Percentiles rank a stretch among this genome's conserved stretches.
Conservation (phyloP, 2,329 filamentous ascomycete species). For the Aspergillus floridensis region DNA sequence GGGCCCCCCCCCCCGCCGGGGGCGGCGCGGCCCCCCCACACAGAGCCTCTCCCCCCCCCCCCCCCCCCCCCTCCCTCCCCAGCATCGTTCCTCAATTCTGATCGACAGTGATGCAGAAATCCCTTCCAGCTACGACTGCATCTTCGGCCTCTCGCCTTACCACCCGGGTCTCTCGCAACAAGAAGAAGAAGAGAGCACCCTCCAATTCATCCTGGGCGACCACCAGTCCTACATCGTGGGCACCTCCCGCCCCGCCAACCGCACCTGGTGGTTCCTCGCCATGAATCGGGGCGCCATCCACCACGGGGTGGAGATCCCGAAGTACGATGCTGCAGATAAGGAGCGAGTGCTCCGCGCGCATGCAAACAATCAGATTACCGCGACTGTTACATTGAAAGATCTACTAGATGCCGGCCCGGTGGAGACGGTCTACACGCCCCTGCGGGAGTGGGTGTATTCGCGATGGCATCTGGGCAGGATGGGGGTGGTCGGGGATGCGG, state of each 20-base stretch:
- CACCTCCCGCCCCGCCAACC: constrained; percentile 18
- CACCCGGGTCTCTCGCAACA: constrained; percentile 8
- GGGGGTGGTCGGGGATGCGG: constrained; percentile 33
- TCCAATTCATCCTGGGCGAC: constrained; percentile 18
- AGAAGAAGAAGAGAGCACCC: not conserved
- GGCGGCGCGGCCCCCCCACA: too few species aligned
- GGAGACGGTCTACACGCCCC: constrained; percentile 10
- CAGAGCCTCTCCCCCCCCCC: too few species aligned
- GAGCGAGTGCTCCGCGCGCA: constrained; percentile 15
- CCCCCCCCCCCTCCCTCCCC: too few species aligned
- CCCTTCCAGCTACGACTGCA: not conserved
- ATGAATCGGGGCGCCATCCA: constrained; percentile 17
- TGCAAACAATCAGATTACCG: constrained; percentile 17
- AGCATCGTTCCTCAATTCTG: not conserved
- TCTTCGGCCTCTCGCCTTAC: constrained; percentile 6
- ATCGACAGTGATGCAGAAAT: not conserved
- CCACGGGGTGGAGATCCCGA: constrained; percentile 21
- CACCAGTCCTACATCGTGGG: constrained; percentile 21
- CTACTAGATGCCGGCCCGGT: constrained; percentile 18
- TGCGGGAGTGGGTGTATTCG: constrained; percentile 23
- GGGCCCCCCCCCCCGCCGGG: too few species aligned
- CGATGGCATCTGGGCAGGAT: constrained; percentile 25
- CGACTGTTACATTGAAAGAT: constrained; percentile 21
- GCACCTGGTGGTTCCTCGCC: constrained; percentile 26
- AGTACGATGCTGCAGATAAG: constrained; percentile 22